Evolutionary conservation across 106 monocot species (phyloP).

Genomic region (Allium fistulosum): DNA sequence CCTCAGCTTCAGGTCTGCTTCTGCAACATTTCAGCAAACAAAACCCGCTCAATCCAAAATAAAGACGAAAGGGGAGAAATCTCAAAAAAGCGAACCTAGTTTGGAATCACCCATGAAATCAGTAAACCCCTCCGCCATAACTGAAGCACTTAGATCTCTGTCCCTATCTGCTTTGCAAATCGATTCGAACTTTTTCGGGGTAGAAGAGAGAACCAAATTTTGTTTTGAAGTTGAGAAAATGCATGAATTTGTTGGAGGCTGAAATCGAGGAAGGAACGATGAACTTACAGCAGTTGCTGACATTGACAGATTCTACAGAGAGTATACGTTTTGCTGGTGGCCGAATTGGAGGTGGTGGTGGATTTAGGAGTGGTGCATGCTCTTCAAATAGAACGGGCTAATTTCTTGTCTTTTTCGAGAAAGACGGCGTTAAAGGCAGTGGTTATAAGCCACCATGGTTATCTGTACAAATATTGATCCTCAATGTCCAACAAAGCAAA

Average conservation of each 20-base stretch:
- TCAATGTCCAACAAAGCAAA: too few relatives aligned
- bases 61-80: not conserved
- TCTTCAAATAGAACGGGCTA: too few relatives aligned
- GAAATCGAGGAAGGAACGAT: not conserved
- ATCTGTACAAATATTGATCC: too few relatives aligned
- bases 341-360: not conserved
- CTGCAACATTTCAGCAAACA: not conserved
- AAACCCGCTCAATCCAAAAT: not conserved
- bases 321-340: not conserved
- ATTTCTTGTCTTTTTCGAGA: too few relatives aligned
- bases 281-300: slow-evolving; percentile 2
- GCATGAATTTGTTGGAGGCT: not conserved
- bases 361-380: not conserved
- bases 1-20: slow-evolving; percentile 35
- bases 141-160: slow-evolving; percentile 17
- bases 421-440: too few relatives aligned
- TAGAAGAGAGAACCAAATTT: not conserved
- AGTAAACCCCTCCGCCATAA: slow-evolving; percentile 13
- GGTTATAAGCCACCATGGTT: too few relatives aligned
- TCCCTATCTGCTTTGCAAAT: slow-evolving; percentile 7
- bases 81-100: slow-evolving; percentile 7
- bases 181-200: slow-evolving; percentile 7
- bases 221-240: not conserved
- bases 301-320: not conserved
- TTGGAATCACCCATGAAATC: slow-evolving; percentile 18